A percentile compares a stretch with the other conserved stretches of the same genome.
Conservation (phyloP, 108 stramenopile genomes). For the Pseudonitzschia pungens region DNA sequence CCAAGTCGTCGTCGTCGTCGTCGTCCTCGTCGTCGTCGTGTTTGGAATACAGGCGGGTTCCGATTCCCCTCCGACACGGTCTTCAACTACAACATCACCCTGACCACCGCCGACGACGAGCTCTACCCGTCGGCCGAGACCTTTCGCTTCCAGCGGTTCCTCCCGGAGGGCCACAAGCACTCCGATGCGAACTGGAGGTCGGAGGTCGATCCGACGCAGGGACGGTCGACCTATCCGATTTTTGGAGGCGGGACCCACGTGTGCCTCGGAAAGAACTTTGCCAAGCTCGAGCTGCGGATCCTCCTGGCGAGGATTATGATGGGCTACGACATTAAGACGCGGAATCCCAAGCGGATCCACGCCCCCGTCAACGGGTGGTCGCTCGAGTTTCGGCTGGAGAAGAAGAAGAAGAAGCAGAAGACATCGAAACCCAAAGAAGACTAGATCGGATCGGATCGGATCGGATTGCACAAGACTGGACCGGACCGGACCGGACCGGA, state of each 20-base stretch:
- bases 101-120: conserved; percentile 6
- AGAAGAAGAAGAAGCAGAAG: too few relatives aligned
- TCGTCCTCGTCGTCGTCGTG: too few relatives aligned
- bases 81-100: conserved; percentile 11
- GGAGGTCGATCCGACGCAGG: not conserved
- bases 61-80: not conserved
- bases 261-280: conserved; percentile 1
- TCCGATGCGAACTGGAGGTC: not conserved
- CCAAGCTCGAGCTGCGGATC: not conserved
- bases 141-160: not conserved
- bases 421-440: too few relatives aligned
- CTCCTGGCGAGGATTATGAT: not conserved
- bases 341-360: not conserved
- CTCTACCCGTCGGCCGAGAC: not conserved
- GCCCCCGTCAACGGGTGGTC: not conserved
- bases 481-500: too few relatives aligned
- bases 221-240: not conserved
- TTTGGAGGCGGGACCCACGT: conserved; percentile 3
- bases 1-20: too few relatives aligned
- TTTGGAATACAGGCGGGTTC: conserved; percentile 8
- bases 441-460: too few relatives aligned
- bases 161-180: not conserved
- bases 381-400: not conserved
- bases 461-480: too few relatives aligned
- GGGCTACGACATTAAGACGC: not conserved